Conservation (phyloP, 2,329 filamentous ascomycete species). For the Diplodia scrobiculata region DNA sequence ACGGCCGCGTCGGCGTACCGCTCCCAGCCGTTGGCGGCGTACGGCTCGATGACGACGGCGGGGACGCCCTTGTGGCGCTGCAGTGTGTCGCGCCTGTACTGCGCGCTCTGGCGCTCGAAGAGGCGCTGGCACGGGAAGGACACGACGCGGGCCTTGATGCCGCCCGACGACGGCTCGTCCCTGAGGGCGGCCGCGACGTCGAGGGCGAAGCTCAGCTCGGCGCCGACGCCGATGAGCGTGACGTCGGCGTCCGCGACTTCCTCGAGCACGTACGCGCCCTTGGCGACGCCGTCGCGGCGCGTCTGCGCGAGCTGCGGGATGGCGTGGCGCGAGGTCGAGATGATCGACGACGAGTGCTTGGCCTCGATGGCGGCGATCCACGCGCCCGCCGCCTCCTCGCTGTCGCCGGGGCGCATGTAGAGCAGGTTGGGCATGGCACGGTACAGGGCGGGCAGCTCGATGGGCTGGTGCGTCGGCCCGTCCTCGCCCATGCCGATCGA, state of each 20-base stretch:
- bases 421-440: conserved; percentile 65
- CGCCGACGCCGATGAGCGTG: conserved; percentile 56
- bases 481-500: conserved; percentile 62
- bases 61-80: conserved; percentile 49
- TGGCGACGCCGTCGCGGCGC: conserved; percentile 47
- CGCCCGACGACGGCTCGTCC: conserved; percentile 37
- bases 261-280: conserved; percentile 53
- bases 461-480: conserved; percentile 65
- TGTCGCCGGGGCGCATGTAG: conserved; percentile 63
- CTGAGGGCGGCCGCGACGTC: conserved; percentile 46
- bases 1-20: conserved; percentile 61
- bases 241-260: conserved; percentile 51
- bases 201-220: conserved; percentile 54
- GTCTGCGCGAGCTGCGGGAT: conserved; percentile 47
- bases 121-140: conserved; percentile 56
- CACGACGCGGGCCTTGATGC: conserved; percentile 51
- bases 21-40: conserved; percentile 62
- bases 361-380: conserved; percentile 54
- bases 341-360: conserved; percentile 50
- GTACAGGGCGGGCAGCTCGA: conserved; percentile 60
- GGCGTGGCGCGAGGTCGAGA: conserved; percentile 54
- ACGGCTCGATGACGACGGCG: conserved; percentile 63
- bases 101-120: conserved; percentile 52
- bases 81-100: conserved; percentile 54
- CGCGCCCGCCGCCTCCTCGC: conserved; percentile 60